A percentile compares a stretch with the other conserved stretches of the same genome.
These are phyloP conservation scores for Rauvolfia tetraphylla DNA, from an alignment of 257 asterid species.

Conservation along the genomic window DNA sequence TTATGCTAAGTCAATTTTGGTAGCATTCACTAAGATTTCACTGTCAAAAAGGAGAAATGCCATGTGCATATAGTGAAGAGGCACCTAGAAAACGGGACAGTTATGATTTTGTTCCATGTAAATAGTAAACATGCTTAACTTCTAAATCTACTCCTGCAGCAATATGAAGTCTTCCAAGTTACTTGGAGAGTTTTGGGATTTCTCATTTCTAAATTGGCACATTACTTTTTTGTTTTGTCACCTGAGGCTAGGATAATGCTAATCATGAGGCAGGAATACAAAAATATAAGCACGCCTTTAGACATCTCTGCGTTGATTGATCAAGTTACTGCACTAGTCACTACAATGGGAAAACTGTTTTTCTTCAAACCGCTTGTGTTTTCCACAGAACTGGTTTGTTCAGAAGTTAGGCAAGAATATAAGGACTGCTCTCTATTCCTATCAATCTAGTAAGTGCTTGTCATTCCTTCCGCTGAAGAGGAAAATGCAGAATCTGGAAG, in stretches of 20 bases:
- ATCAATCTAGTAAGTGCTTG: not conserved
- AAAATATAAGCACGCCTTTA: not conserved
- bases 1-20: not conserved
- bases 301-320: not conserved
- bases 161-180: not conserved
- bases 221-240: not conserved
- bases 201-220: not conserved
- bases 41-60: not conserved
- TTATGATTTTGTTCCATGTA: no score
- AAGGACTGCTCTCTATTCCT: not conserved
- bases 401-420: not conserved
- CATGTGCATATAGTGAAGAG: no score
- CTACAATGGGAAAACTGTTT: not conserved
- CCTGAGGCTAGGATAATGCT: not conserved
- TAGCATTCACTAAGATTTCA: not conserved
- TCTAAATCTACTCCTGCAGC: not conserved
- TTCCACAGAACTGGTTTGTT: not conserved
- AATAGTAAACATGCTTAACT: no score
- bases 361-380: not conserved
- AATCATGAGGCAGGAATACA: not conserved
- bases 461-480: slow-evolving; percentile 3
- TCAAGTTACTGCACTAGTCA: not conserved
- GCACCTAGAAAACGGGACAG: no score
- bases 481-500: slow-evolving; percentile 55
- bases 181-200: not conserved